These are phyloP conservation scores for Aspergillus vadensis DNA, from an alignment of 2,329 filamentous ascomycete species.

Conservation along the genomic window DNA sequence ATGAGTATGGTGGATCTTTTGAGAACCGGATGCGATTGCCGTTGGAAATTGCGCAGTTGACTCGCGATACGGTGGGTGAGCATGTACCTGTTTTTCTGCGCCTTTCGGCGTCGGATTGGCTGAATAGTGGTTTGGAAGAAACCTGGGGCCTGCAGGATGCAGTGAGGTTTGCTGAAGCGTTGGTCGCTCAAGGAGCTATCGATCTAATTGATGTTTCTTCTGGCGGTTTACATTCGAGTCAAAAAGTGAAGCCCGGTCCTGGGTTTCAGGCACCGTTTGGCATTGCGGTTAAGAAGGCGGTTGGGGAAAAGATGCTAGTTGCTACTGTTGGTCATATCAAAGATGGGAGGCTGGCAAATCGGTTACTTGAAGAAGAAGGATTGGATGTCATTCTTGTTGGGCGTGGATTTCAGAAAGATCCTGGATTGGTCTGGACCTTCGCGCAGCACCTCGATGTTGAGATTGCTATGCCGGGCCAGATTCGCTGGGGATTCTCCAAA, in stretches of 20 bases:
- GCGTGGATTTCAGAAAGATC: conserved; percentile 78
- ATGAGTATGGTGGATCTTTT: conserved; percentile 55
- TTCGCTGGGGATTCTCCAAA: conserved; percentile 56
- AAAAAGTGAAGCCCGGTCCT: conserved; percentile 52
- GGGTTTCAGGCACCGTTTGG: conserved; percentile 77
- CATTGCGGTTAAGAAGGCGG: conserved; percentile 68
- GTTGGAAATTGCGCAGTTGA: conserved; percentile 66
- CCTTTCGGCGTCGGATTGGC: conserved; percentile 75
- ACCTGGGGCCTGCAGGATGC: conserved; percentile 70
- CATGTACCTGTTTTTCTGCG: conserved; percentile 72
- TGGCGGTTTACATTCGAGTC: conserved; percentile 65
- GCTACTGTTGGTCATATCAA: conserved; percentile 75
- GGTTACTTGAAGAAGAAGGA: conserved; percentile 55
- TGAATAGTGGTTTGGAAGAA: conserved; percentile 63
- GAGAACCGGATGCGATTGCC: conserved; percentile 69
- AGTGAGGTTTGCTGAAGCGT: conserved; percentile 62
- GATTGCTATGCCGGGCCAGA: conserved; percentile 73
- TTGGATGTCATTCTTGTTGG: conserved; percentile 74
- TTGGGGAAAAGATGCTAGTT: conserved; percentile 70
- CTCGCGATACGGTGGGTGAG: conserved; percentile 64
- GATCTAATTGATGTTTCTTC: conserved; percentile 83
- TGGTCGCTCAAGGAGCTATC: conserved; percentile 69
- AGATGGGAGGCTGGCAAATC: conserved; percentile 67
- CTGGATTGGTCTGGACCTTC: conserved; percentile 72
- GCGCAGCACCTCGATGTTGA: conserved; percentile 72